Evolutionary conservation across 176 grass and related monocot species (phyloP).

Genomic region (Pharus latifolius): DNA sequence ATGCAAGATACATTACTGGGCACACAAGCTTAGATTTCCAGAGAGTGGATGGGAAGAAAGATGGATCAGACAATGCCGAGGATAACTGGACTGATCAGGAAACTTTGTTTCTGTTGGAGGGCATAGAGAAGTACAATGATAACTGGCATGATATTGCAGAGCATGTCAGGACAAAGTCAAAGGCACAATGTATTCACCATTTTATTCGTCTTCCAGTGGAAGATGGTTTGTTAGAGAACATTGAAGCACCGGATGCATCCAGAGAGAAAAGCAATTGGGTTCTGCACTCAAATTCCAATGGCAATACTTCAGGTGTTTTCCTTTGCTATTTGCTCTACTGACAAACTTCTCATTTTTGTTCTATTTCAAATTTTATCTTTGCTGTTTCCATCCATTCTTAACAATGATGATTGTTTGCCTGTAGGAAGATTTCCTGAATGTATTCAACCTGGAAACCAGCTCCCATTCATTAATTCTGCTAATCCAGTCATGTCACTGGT

Average conservation of each 20-base stretch:
- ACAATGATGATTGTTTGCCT: constrained; percentile 11
- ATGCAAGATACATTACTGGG: constrained; percentile 72
- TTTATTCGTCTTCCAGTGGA: constrained; percentile 87
- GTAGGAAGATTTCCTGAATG: constrained; percentile 38
- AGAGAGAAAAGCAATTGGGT: constrained; percentile 34
- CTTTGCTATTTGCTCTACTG: constrained; percentile 8
- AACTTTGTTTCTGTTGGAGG: constrained; percentile 82
- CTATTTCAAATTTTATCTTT: constrained; percentile 6
- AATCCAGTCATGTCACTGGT: constrained; percentile 98
- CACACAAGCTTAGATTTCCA: constrained; percentile 92
- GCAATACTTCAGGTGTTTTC: constrained; percentile 49
- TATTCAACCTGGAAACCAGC: constrained; percentile 29
- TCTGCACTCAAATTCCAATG: constrained; percentile 45
- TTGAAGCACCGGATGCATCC: constrained; percentile 49
- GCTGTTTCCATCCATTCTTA: constrained; percentile 15
- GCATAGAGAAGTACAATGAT: constrained; percentile 80
- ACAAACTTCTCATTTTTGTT: constrained; percentile 4
- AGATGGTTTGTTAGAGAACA: constrained; percentile 61
- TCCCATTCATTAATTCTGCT: constrained; percentile 79
- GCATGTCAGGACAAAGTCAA: constrained; percentile 81
- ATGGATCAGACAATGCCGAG: constrained; percentile 41
- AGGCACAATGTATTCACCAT: constrained; percentile 86
- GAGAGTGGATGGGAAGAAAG: constrained; percentile 62
- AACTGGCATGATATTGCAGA: constrained; percentile 87
- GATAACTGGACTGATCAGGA: constrained; percentile 92